Conservation (phyloP, 768 basidiomycete genomes). For the Royoungia palumana region DNA sequence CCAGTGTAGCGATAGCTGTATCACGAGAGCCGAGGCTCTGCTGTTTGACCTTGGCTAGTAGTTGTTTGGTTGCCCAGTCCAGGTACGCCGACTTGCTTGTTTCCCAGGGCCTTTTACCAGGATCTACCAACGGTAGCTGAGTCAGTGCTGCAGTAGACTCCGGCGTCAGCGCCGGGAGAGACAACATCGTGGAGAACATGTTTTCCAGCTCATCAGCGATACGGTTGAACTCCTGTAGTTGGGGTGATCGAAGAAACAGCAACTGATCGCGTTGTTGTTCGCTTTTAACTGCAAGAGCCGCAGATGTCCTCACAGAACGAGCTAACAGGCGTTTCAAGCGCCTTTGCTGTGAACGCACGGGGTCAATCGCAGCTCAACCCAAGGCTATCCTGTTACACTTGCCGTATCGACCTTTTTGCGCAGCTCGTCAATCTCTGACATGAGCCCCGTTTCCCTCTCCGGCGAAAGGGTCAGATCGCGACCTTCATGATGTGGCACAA, state of each 20-base stretch:
- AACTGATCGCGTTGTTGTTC: conserved; percentile 42
- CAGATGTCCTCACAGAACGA: conserved; percentile 49
- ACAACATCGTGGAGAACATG: conserved; percentile 48
- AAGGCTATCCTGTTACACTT: conserved; percentile 27
- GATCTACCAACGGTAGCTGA: conserved; percentile 38
- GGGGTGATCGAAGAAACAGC: conserved; percentile 41
- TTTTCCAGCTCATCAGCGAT: conserved; percentile 40
- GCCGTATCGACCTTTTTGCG: conserved; percentile 68
- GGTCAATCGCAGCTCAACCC: conserved; percentile 6
- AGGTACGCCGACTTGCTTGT: conserved; percentile 69
- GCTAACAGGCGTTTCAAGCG: conserved; percentile 54
- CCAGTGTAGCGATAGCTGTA: conserved; percentile 20
- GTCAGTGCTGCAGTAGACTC: conserved; percentile 37
- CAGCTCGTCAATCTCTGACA: conserved; percentile 66
- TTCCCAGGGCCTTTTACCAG: conserved; percentile 78
- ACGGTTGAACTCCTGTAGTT: conserved; percentile 35
- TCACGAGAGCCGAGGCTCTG: conserved; percentile 16
- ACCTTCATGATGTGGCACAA: conserved; percentile 72
- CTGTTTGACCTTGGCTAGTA: conserved; percentile 37
- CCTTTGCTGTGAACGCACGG: conserved; percentile 50
- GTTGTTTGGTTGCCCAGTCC: conserved; percentile 69
- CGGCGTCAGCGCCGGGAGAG: conserved; percentile 46
- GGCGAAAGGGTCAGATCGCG: conserved; percentile 60
- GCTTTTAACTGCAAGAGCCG: conserved; percentile 45
- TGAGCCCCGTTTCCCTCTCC: conserved; percentile 57